Evolutionary conservation across 2,329 filamentous ascomycete genomes (phyloP).

Genomic region (Helotiales sp.): DNA sequence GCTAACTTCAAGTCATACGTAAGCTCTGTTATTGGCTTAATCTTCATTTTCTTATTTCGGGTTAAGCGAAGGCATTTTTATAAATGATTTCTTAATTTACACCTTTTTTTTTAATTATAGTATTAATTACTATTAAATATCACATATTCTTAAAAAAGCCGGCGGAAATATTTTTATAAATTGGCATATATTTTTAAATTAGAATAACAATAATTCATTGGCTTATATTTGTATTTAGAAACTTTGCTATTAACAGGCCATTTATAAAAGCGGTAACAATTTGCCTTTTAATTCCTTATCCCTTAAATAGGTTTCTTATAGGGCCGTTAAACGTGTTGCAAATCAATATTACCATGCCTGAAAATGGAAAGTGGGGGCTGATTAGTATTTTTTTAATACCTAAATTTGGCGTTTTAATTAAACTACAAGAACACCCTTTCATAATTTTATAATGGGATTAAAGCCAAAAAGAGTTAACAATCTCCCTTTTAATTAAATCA

Average conservation of each 20-base stretch:
- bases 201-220: constrained; percentile 12
- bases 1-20: background rate
- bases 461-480: constrained; percentile 16
- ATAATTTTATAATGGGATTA: constrained; percentile 30
- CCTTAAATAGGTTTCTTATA: constrained; percentile 1
- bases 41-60: constrained; percentile 18
- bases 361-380: constrained; percentile 23
- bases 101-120: constrained; percentile 17
- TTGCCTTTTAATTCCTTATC: constrained; percentile 11
- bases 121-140: constrained; percentile 13
- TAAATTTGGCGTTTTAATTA: constrained; percentile 16
- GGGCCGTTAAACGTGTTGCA: constrained; percentile 16
- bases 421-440: constrained; percentile 24
- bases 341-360: constrained; percentile 23
- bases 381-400: constrained; percentile 28
- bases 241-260: constrained; percentile 18
- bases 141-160: constrained; percentile 20
- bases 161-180: constrained; percentile 19
- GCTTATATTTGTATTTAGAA: constrained; percentile 24
- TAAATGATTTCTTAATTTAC: constrained; percentile 24
- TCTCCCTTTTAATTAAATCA: constrained; percentile 25
- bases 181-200: constrained; percentile 20
- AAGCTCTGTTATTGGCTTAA: constrained; percentile 15
- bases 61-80: constrained; percentile 17
- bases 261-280: constrained; percentile 19